Percentiles rank a stretch among this genome's conserved stretches.
phyloP scores from a whole-genome alignment of 208 protist genomes.

The Leishmania guyanensis region DNA sequence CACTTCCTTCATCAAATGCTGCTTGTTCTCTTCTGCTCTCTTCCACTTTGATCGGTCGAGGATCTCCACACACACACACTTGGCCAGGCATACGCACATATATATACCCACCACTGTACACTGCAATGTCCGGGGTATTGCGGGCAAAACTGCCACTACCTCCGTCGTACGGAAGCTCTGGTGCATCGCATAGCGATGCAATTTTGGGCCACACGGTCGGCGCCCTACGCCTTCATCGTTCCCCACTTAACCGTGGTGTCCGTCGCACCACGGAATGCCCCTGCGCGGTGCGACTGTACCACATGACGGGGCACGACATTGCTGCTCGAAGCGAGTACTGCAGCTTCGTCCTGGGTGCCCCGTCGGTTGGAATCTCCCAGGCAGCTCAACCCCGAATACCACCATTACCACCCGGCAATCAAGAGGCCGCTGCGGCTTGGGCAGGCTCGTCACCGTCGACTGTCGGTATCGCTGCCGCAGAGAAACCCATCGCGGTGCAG shows the following conservation, averaged over 20 bases:
- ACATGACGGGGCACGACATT: constrained; percentile 20
- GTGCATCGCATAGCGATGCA: not conserved
- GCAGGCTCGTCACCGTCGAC: not conserved
- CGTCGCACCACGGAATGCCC: constrained; percentile 47
- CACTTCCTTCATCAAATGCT: not conserved
- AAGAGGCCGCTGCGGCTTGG: not conserved
- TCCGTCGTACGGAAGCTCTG: not conserved
- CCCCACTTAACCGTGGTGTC: constrained; percentile 24
- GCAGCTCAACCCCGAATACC: not conserved
- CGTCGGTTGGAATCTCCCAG: constrained; percentile 27
- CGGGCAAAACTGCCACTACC: not conserved
- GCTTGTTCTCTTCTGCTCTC: not conserved
- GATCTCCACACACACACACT: not conserved
- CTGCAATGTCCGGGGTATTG: constrained; percentile 1
- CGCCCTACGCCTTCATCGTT: not conserved
- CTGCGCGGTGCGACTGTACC: constrained; percentile 50
- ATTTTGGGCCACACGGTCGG: not conserved
- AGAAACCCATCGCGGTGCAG: constrained; percentile 38
- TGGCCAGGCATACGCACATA: not conserved
- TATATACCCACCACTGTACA: not conserved
- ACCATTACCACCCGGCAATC: not conserved
- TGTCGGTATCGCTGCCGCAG: not conserved
- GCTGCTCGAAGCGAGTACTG: constrained; percentile 36
- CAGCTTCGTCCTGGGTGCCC: constrained; percentile 33
- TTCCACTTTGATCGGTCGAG: not conserved